Evolutionary conservation across 352 stramenopile genomes (phyloP), one percentile per base, ranked within the genome.

Genomic region (Aphanomyces astaci): DNA sequence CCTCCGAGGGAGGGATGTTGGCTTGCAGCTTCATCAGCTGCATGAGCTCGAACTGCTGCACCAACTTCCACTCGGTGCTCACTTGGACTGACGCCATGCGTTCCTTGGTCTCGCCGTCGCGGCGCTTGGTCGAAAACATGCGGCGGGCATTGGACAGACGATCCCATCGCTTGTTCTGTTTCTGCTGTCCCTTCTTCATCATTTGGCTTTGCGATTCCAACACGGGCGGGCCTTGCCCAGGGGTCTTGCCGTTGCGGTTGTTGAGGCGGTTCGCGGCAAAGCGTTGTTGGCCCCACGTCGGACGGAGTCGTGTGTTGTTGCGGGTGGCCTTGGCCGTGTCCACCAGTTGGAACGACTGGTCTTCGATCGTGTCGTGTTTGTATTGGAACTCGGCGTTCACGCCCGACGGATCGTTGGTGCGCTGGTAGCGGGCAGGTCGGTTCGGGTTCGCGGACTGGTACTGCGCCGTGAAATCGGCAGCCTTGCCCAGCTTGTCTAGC

Each of bases 11-110:
- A 2, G 81, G 89, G 53, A 94, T 80, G 73, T 96, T 96, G 31
- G 90, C 87, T 76, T 96, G 82, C 39, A 98, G 76, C 72, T 98
- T 98, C 39, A 84, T 96, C 19, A 99, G 80, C 69, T 98, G 94
- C 45, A 81, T 77, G 36, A 99, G 82, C 77, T 99, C 96, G 68
- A 99, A 94, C 80, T 99, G 90, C 73, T 98, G 94, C 57, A 98
- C 76, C 51, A 98, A 82, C 52, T 81, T 80, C 96, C 96, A 98
- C 67, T 90, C 93, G 48, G 79, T 72, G 62, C 96, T 81, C 22
- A 98, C 91, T 64, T 91, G 90, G 30, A 98, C 93, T 39, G 84
- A 95, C 24, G 91, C 83, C 57, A 84, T 79, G 30, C 94, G 87
- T 66, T 97, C 89, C 24, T 82, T 73, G 73, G 84, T 92, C 45